Conservation (phyloP, 225 moss, liverwort and hornwort species). For the Climacium dendroides region DNA sequence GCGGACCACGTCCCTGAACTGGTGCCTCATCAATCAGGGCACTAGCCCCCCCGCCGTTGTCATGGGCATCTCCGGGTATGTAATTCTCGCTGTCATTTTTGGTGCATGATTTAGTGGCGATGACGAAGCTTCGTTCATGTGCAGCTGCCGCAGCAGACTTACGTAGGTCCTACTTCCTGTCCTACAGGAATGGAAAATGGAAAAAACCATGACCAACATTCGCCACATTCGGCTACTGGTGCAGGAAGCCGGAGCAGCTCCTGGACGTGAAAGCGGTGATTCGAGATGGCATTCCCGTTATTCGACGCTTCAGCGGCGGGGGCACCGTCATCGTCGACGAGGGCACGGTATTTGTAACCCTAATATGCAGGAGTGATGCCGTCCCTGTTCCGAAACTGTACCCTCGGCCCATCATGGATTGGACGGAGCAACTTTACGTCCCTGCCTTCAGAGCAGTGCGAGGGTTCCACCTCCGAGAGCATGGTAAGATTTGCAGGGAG, state of each 20-base stretch:
- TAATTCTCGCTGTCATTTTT: neutral
- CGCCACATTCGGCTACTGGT: constrained; percentile 27
- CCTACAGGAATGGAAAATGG: constrained; percentile 2
- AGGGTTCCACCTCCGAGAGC: constrained; percentile 70
- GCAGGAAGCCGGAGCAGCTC: constrained; percentile 82
- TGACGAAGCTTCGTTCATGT: neutral
- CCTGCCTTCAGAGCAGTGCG: constrained; percentile 60
- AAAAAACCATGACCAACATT: constrained; percentile 18
- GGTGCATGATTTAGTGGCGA: neutral
- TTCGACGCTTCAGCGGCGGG: constrained; percentile 90
- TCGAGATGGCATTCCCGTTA: constrained; percentile 56
- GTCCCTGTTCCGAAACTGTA: constrained; percentile 62
- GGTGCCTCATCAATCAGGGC: constrained; percentile 91
- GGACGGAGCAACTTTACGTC: constrained; percentile 71
- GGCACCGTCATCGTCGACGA: constrained; percentile 90
- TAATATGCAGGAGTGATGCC: constrained; percentile 68
- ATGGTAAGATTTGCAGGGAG: constrained; percentile 18
- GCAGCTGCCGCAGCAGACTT: neutral
- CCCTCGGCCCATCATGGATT: constrained; percentile 86
- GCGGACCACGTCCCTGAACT: constrained; percentile 47
- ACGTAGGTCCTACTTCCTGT: neutral
- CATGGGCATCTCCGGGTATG: constrained; percentile 88
- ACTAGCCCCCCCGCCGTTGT: constrained; percentile 59
- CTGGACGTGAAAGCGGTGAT: constrained; percentile 71
- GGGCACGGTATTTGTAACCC: constrained; percentile 61